Conservation (phyloP, 345 rosid genomes). For the Carallia pectinifolia region DNA sequence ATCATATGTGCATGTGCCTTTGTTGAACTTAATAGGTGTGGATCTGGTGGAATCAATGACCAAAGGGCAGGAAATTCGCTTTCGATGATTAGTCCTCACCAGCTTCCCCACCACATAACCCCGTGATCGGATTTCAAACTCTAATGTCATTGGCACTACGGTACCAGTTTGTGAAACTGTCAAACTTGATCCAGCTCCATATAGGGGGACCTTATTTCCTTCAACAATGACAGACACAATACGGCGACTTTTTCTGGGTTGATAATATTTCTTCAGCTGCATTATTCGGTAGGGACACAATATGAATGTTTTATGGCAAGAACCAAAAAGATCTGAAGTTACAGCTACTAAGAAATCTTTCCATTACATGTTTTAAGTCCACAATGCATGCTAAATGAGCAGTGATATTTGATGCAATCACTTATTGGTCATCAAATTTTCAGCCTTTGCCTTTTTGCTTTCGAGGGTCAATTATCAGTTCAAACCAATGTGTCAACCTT, state of each 20-base stretch:
- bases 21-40: conserved; percentile 58
- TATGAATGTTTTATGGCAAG: too few relatives aligned
- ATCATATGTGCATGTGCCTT: conserved; percentile 24
- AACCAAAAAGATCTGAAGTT: too few relatives aligned
- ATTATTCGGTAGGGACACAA: background rate
- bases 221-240: conserved; percentile 54
- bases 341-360: too few relatives aligned
- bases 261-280: conserved; percentile 77
- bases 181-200: conserved; percentile 72
- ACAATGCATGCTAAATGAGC: too few relatives aligned
- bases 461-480: background rate
- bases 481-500: background rate
- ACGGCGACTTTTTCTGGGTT: conserved; percentile 60
- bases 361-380: too few relatives aligned
- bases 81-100: conserved; percentile 61
- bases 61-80: conserved; percentile 54
- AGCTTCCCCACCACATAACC: conserved; percentile 82
- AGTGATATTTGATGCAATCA: too few relatives aligned
- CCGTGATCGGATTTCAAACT: conserved; percentile 53
- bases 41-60: conserved; percentile 48
- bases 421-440: background rate
- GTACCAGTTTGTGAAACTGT: conserved; percentile 42
- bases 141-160: conserved; percentile 46
- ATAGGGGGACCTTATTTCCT: conserved; percentile 66
- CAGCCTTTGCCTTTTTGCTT: background rate